Conservation (phyloP, 805 yeast species). For the Zygoascus flipseniorum region DNA sequence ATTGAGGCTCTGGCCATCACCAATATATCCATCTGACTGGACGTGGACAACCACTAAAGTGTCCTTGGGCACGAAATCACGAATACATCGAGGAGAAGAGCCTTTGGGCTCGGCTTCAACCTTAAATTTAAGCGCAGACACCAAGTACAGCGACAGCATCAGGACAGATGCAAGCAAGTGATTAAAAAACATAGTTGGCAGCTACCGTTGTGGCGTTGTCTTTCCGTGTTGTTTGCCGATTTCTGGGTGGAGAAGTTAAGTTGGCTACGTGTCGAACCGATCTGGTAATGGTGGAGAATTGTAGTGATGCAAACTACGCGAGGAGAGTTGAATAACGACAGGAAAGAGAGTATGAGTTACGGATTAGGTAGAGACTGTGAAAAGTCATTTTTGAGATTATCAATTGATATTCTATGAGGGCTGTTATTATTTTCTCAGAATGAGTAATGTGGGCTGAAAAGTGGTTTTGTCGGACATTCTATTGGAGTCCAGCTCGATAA, state of each 20-base stretch:
- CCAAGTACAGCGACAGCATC: conserved; percentile 4
- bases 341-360: too few species aligned
- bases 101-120: conserved; percentile 26
- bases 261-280: background rate
- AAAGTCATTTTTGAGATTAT: too few species aligned
- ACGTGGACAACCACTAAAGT: conserved; percentile 82
- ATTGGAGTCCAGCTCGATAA: too few species aligned
- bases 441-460: too few species aligned
- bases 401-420: too few species aligned
- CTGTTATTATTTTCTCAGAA: too few species aligned
- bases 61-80: conserved; percentile 82
- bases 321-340: too few species aligned
- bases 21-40: conserved; percentile 60
- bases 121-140: conserved; percentile 24
- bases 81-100: conserved; percentile 62
- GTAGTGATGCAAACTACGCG: background rate
- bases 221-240: background rate
- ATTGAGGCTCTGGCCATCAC: conserved; percentile 81
- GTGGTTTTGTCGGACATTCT: too few species aligned
- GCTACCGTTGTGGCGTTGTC: background rate
- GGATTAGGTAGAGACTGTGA: too few species aligned
- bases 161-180: background rate
- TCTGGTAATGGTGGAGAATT: background rate
- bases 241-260: background rate
- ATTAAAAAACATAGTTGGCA: background rate